Evolutionary conservation across 345 rosid genomes (phyloP), one percentile per base, ranked within the genome.

Genomic region (Geranium rotundifolium): DNA sequence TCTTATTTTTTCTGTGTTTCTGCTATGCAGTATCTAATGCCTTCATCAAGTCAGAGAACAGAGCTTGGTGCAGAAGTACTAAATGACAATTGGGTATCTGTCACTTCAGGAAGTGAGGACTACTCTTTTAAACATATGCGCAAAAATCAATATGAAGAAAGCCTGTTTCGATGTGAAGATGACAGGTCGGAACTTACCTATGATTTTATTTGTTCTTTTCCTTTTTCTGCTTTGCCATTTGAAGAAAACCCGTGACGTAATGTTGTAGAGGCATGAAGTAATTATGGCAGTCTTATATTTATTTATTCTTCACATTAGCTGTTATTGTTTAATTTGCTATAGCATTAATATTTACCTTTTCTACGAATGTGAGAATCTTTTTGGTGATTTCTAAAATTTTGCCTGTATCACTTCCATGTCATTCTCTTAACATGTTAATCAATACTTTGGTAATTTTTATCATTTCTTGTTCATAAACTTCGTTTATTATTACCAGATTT

Each of bases 121-220:
- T 93, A 93, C 86, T 89, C 99, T 57, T 93, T 93, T 65, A 93
- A 90, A 71, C 99, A 93, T 77, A 90, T 90, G 99, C 90, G 96
- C 59, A 93, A 90, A 80, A 93, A 93, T 72, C 99, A 90, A 72
- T 93, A 93, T 70, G 99, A 90, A 81, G 99, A 93, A 79, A 88
- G 95, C 77, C 80, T 93, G 63, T 93, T 93, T 66, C 80, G 86
- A 9, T 90, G 99, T 65, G 99, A 93, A 81, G 99, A 93, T 74
- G 99, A 93, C 83, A 88, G 99, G 99, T 89, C 67, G 59, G 76
- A 63, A 64, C 67, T 73, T 70, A 8, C 10, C 41, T 34, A 4
- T 34, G 41, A 34, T 56, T 63, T 58, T 54, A 60, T 56, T 61
- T 14, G 3, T 46, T 7, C 15, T 0, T 46, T 46, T 46, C 12